A percentile compares a stretch with the other conserved stretches of the same genome.
Conservation (phyloP, 176 grass and related monocot genomes). For the Thinopyrum elongatum region DNA sequence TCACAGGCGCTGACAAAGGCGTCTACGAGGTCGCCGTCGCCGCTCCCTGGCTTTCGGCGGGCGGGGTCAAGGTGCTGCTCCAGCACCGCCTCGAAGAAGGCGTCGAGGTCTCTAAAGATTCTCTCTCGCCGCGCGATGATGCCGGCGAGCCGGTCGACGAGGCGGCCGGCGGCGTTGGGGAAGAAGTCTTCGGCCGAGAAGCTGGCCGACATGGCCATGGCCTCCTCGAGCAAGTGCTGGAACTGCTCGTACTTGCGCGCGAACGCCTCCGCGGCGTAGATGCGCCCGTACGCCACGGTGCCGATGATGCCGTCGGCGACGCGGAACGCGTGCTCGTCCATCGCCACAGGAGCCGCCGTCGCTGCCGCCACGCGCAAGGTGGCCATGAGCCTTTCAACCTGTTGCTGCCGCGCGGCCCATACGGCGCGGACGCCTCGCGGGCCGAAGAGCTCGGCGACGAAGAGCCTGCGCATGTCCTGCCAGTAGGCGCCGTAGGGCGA, state of each 20-base stretch:
- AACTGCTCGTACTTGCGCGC: background rate
- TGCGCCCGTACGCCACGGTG: constrained; percentile 11
- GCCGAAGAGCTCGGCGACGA: constrained; percentile 43
- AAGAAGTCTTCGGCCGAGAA: constrained; percentile 28
- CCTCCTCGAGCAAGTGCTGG: background rate
- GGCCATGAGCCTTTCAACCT: background rate
- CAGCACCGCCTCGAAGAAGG: constrained; percentile 4
- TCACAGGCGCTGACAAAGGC: background rate
- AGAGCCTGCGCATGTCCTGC: constrained; percentile 50
- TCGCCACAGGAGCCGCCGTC: background rate
- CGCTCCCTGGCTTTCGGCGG: background rate
- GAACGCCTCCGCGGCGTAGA: constrained; percentile 3
- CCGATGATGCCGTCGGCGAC: constrained; percentile 33
- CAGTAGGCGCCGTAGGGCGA: constrained; percentile 44
- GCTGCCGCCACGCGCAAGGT: background rate
- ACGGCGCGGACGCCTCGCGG: constrained; percentile 36
- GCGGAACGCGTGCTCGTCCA: constrained; percentile 24
- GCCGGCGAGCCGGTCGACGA: background rate
- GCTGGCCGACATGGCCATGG: background rate
- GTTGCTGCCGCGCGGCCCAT: background rate
- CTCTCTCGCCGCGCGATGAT: background rate
- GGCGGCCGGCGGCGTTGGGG: background rate
- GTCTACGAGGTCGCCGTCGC: background rate
- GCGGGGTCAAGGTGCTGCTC: background rate
- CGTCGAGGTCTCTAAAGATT: background rate